Conservation (phyloP, 108 stramenopile species). For the Tribonema minus region DNA sequence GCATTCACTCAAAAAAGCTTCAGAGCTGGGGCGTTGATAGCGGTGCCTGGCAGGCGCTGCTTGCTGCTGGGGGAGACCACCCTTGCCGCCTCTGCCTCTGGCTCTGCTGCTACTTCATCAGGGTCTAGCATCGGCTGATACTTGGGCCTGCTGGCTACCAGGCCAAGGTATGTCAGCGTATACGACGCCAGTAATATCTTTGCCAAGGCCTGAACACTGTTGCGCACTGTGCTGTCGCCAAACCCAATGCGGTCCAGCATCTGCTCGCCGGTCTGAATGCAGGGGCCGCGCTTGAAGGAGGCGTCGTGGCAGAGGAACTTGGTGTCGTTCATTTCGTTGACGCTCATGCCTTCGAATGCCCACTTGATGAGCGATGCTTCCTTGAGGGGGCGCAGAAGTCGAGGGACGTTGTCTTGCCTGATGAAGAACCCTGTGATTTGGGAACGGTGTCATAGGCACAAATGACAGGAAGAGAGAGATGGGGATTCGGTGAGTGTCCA, state of each 20-base stretch:
- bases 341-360: conserved; percentile 37
- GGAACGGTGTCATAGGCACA: too few species aligned
- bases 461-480: too few species aligned
- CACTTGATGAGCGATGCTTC: conserved; percentile 43
- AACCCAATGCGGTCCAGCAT: conserved; percentile 30
- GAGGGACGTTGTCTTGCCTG: conserved; percentile 22
- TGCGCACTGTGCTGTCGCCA: neutral
- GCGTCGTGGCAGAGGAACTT: conserved; percentile 18
- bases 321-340: conserved; percentile 34
- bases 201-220: neutral
- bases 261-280: conserved; percentile 41
- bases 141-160: neutral
- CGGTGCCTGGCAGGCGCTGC: too few species aligned
- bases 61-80: too few species aligned
- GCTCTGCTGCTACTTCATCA: too few species aligned
- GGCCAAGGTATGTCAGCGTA: neutral
- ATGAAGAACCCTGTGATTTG: conserved; percentile 33
- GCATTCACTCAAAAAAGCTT: too few species aligned
- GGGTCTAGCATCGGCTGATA: neutral
- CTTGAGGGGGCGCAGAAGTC: conserved; percentile 15
- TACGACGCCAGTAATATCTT: neutral
- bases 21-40: too few species aligned
- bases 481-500: too few species aligned
- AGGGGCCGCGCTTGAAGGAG: conserved; percentile 11
- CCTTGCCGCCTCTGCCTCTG: too few species aligned